These are phyloP conservation scores for Dalbergia oliveri DNA, from an alignment of 306 rosid genomes.

Conservation along the genomic window DNA sequence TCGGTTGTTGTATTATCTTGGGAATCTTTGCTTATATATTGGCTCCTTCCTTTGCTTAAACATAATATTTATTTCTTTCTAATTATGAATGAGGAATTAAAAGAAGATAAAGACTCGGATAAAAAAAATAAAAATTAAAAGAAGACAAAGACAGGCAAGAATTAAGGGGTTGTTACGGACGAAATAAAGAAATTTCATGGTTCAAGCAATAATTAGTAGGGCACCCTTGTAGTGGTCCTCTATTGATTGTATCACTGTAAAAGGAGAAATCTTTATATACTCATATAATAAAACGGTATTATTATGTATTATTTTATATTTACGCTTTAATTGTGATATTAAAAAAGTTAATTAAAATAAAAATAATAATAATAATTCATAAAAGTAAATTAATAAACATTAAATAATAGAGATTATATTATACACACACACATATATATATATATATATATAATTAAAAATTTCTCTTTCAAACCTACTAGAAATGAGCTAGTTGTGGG, in stretches of 20 bases:
- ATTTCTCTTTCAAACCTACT: too few relatives aligned
- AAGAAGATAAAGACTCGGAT: constrained; percentile 27
- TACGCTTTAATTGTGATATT: neutral
- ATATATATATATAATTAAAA: too few relatives aligned
- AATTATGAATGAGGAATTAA: constrained; percentile 30
- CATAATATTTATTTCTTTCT: neutral
- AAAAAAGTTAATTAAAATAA: neutral
- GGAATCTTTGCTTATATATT: constrained; percentile 35
- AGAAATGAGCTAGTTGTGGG: too few relatives aligned
- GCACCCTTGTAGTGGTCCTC: constrained; percentile 63
- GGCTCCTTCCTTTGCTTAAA: constrained; percentile 40
- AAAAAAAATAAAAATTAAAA: neutral
- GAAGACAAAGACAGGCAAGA: constrained; percentile 50
- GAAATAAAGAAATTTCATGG: constrained; percentile 60
- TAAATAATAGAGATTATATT: too few relatives aligned
- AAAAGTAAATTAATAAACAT: neutral
- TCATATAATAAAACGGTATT: neutral
- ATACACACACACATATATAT: too few relatives aligned
- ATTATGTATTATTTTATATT: neutral
- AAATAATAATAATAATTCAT: neutral
- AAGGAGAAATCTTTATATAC: constrained; percentile 13
- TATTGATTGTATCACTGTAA: constrained; percentile 45
- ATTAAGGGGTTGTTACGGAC: constrained; percentile 51
- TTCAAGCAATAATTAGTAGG: constrained; percentile 75
- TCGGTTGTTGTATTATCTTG: constrained; percentile 39